Evolutionary conservation across 306 rosid genomes (phyloP).

Genomic region (Trifolium subterraneum): DNA sequence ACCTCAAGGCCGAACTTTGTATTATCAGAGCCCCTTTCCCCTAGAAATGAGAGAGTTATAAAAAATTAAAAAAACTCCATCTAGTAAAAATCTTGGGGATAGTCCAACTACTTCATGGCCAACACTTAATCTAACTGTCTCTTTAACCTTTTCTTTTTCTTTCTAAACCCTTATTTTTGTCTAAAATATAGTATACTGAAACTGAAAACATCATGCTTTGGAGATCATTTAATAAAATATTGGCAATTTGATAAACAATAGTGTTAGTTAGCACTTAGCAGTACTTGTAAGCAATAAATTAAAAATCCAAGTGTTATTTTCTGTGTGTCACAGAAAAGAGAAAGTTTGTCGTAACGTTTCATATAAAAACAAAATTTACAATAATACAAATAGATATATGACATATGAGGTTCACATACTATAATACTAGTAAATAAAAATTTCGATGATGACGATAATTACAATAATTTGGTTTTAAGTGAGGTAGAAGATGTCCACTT

Average conservation of each 20-base stretch:
- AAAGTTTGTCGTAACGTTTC: not conserved
- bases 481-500: slow-evolving; percentile 13
- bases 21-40: no score
- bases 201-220: slow-evolving; percentile 12
- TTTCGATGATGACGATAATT: slow-evolving; percentile 18
- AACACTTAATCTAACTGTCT: slow-evolving; percentile 22
- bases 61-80: no score
- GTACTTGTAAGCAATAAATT: slow-evolving; percentile 5
- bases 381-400: not conserved
- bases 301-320: not conserved
- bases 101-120: slow-evolving; percentile 39
- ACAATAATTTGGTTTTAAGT: not conserved
- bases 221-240: not conserved
- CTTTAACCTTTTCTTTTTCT: not conserved
- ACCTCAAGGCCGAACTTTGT: no score
- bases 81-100: slow-evolving; percentile 32
- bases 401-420: slow-evolving; percentile 6
- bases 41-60: no score
- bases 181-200: slow-evolving; percentile 3
- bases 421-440: not conserved
- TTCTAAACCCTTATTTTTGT: slow-evolving; percentile 18
- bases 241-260: slow-evolving; percentile 7
- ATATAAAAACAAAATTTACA: not conserved
- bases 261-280: not conserved
- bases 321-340: slow-evolving; percentile 17